phyloP scores from a whole-genome alignment of 2,329 filamentous ascomycete species.

The Colletotrichum caudatum region DNA sequence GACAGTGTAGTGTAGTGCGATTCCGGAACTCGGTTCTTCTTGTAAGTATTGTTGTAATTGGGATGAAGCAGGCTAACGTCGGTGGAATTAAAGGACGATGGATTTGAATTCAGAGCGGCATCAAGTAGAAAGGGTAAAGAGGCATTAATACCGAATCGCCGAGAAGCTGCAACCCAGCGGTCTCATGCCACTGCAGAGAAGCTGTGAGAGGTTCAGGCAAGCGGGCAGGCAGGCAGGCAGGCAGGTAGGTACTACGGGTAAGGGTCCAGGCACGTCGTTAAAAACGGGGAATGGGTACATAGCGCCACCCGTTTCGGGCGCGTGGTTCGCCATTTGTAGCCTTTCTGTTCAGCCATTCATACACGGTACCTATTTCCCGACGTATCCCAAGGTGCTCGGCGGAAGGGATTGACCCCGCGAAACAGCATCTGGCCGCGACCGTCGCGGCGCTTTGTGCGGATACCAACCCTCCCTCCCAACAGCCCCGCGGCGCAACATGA shows the following conservation, averaged over 20 bases:
- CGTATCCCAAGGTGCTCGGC: slow-evolving; percentile 16
- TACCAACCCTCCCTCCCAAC: slow-evolving; percentile 7
- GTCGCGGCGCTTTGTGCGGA: slow-evolving; percentile 8
- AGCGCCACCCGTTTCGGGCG: slow-evolving; percentile 29
- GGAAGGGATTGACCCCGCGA: neutral
- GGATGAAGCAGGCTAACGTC: neutral
- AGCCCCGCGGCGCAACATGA: slow-evolving; percentile 23
- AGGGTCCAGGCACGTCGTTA: slow-evolving; percentile 16
- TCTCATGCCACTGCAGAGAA: slow-evolving; percentile 25
- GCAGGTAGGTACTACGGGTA: slow-evolving; percentile 6
- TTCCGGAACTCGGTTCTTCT: slow-evolving; percentile 16
- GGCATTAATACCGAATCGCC: neutral
- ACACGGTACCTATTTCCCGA: neutral
- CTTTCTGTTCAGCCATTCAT: neutral
- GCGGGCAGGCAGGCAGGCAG: neutral
- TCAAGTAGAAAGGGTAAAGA: neutral
- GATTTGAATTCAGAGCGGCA: neutral
- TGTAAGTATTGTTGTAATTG: neutral
- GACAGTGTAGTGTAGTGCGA: neutral
- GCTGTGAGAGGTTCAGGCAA: neutral
- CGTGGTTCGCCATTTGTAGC: slow-evolving; percentile 10
- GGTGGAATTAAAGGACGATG: neutral
- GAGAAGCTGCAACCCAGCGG: slow-evolving; percentile 11
- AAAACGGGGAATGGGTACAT: slow-evolving; percentile 30
- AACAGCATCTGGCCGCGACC: slow-evolving; percentile 6